Base-by-base conservation (phyloP, 2,329 filamentous ascomycete genomes). In the Lasiodiplodia theobromae region DNA sequence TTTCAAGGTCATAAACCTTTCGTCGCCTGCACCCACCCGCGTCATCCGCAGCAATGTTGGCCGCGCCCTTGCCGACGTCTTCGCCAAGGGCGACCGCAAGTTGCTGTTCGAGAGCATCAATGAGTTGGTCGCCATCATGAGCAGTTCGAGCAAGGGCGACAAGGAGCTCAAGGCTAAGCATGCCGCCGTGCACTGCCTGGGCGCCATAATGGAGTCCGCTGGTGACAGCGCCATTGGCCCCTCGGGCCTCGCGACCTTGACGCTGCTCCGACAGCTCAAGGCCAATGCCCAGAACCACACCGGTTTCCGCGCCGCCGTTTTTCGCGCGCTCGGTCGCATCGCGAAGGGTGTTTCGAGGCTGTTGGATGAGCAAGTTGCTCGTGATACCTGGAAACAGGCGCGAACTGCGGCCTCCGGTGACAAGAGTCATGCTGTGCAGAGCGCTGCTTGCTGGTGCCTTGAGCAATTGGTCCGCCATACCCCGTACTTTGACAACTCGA, bases 71-170 rank as follows among this genome's bases (percentile, higher is more conserved):
- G 91, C 91, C 52, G 90, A 91, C 74, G 89, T 98, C 69, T 92
- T 99, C 72, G 87, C 86, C 18, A 91, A 92, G 71, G 96, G 96
- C 14, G 95, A 97, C 80, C 88, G 95, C 71, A 97, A 96, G 77
- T 86, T 97, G 63, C 86, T 99, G 2, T 97, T 96, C 77, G 96
- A 99, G 80, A 96, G 93, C 0, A 92, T 98, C 77, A 97, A 96
- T 75, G 95, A 98, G 72, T 85, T 98, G 12, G 85, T 94, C 11
- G 84, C 82, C 12, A 89, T 97, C 68, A 78, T 97, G 56, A 89
- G 89, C 70, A 87, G 87, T 58, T 88, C 91, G 23, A 77, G 77
- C 38, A 97, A 97, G 79, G 85, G 85, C 66, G 94, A 97, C 69
- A 89, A 89, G 72, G 94, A 97, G 74, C 79, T 91, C 64, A 89